Evolutionary conservation across 495 filamentous ascomycete species (phyloP).

Genomic region (Cenococcum geophilum): DNA sequence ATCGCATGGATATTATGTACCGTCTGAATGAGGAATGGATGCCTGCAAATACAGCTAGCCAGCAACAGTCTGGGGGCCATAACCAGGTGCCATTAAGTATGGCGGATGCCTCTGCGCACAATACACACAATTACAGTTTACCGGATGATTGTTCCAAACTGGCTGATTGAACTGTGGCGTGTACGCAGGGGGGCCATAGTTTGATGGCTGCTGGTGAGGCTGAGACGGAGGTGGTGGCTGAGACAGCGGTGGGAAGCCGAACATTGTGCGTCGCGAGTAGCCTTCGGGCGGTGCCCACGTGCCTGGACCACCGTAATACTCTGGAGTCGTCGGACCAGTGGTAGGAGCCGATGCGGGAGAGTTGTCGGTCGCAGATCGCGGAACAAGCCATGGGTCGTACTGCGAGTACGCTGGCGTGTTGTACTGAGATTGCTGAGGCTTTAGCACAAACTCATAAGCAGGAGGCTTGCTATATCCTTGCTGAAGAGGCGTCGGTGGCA

Average conservation of each 20-base stretch:
- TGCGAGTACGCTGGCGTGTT: constrained; percentile 26
- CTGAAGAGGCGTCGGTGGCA: constrained; percentile 24
- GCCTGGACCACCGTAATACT: constrained; percentile 46
- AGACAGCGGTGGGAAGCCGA: constrained; percentile 33
- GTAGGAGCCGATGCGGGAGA: constrained; percentile 65
- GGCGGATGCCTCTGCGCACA: constrained; percentile 58
- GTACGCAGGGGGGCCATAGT: constrained; percentile 29
- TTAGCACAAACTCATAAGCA: constrained; percentile 19
- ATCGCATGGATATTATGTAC: constrained; percentile 7
- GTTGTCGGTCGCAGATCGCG: constrained; percentile 50
- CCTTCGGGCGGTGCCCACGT: constrained; percentile 32
- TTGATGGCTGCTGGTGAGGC: constrained; percentile 28
- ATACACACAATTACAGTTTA: constrained; percentile 62
- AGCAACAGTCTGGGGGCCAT: constrained; percentile 47
- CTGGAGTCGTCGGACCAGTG: constrained; percentile 51
- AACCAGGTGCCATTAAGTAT: constrained; percentile 59
- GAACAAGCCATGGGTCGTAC: constrained; percentile 50
- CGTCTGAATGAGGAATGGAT: background rate
- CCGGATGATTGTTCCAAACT: constrained; percentile 40
- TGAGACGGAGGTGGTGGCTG: constrained; percentile 28
- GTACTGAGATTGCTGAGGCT: constrained; percentile 24
- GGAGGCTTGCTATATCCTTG: constrained; percentile 22
- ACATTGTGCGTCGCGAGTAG: constrained; percentile 36
- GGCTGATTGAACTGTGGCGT: constrained; percentile 25
- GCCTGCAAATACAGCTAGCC: constrained; percentile 40